Base-by-base conservation (phyloP, 2,329 filamentous ascomycete species). In the Botrytis deweyae region DNA sequence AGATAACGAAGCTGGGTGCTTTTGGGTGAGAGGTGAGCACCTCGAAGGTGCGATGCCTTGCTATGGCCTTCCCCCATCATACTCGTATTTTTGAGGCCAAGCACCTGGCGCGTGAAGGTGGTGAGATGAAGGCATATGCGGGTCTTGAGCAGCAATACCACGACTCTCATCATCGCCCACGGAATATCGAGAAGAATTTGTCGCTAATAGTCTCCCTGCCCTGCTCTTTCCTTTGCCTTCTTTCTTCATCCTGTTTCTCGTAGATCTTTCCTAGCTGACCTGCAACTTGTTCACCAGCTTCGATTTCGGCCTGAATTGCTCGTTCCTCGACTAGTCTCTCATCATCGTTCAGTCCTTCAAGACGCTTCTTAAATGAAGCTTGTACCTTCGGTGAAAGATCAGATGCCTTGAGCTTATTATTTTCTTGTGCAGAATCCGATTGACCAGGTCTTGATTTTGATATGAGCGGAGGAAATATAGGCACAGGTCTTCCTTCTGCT, bases 241-340 rank as follows among this genome's bases (percentile, higher is more conserved):
- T 83, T 76, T 87, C 85, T 78, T 85, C 82, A 65, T 87, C 84
- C 81, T 91, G 86, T 79, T 89, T 83, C 73, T 87, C 83, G 83
- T 88, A 86, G 74, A 91, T 81, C 66, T 84, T 83, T 77, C 87
- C 83, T 75, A 93, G 83, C 74, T 86, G 81, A 76, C 84, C 81
- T 70, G 89, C 87, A 78, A 93, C 85, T 77, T 91, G 87, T 66
- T 86, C 82, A 80, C 90, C 89, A 76, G 88, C 87, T 79, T 88
- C 84, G 73, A 88, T 83, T 83, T 93, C 90, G 10, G 88, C 90
- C 74, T 86, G 85, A 75, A 92, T 84, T 33, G 91, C 88, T 74
- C 87, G 87, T 81, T 91, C 87, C 81, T 93, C 91, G 29, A 90
- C 81, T 62, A 85, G 84, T 42, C 89, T 85, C 81, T 92, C 89